Percentiles rank a stretch among this genome's conserved stretches.
These are phyloP conservation scores for Heliamphora pulchella DNA, from an alignment of 179 eudicot species.

Conservation along the genomic window DNA sequence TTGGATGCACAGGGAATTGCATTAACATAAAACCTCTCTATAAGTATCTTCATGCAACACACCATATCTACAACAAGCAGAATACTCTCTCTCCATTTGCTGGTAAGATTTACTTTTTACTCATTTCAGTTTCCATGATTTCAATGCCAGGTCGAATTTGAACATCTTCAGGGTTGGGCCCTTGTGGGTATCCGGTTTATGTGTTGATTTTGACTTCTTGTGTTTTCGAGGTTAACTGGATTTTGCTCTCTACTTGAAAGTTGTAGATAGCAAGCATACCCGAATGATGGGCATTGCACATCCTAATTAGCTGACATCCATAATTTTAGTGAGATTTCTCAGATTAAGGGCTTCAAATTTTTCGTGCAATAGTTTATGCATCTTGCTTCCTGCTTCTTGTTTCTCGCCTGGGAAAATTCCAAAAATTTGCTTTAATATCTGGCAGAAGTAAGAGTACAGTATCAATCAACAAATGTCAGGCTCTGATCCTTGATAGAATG, in stretches of 20 bases:
- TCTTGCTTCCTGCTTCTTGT: neutral
- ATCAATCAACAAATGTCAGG: neutral
- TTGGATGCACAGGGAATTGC: conserved; percentile 78
- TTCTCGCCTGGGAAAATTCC: neutral
- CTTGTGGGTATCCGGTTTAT: neutral
- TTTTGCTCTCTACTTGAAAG: neutral
- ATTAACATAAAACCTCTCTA: conserved; percentile 83
- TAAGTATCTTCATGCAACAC: conserved; percentile 80
- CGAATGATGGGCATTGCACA: neutral
- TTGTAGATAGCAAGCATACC: conserved; percentile 1
- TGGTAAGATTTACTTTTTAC: conserved; percentile 37
- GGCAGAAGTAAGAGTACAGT: neutral
- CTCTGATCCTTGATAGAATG: neutral
- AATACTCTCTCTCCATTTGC: conserved; percentile 95
- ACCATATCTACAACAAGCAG: conserved; percentile 92
- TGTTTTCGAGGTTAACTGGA: neutral
- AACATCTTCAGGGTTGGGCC: neutral
- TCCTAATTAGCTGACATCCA: too few species aligned
- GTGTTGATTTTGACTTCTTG: neutral
- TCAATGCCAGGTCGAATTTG: neutral
- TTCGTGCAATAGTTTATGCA: neutral
- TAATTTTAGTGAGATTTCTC: too few species aligned
- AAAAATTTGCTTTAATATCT: neutral
- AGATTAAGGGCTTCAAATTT: neutral
- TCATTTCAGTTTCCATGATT: conserved; percentile 1